Base-by-base conservation (phyloP, 139 green algal genomes). In the Chlamydomonas eustigma region DNA sequence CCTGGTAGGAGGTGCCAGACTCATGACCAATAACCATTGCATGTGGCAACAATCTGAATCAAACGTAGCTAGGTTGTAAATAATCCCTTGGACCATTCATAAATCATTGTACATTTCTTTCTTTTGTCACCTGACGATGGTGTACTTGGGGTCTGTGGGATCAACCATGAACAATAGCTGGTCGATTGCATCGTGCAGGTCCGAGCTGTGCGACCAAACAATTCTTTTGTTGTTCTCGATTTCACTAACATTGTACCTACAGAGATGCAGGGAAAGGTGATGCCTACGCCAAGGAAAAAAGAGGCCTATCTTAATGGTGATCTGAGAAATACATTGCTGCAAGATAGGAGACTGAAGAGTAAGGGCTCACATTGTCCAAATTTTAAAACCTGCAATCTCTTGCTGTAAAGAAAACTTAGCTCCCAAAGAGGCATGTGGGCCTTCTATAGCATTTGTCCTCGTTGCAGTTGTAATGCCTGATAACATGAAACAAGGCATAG, bases 151-250 rank as follows among this genome's bases (percentile, higher is more conserved):
- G 39, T 80, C 75, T 2, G 50, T 80, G 33, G 66, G 75, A 35
- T 80, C 65, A 4, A 35, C 50, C 75, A 80, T 80, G 65, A 80
- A 80, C 32, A 80, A 37, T n/a, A 74, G 32, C 66, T 80, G 75
- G 25, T 80, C 64, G 1, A 66, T 80, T 2, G 33, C 75, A 8
- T 39, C 39, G 64, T 79, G 64, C 31, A 79, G 38, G 3, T 79
- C 64, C 3, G 32, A 64, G 64, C 28, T 28, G 22, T 25, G 2
- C 5, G 52, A 72, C 25, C 52, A 78, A 1, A 78, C 73, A 30
- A 78, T 30, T 4, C 50, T 51, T 63, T 63, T 72, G 37, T 78
- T 39, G 30, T 28, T 30, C 52, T 73, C 51, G 58, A 78, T 34
- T 31, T 78, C 73, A 8, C 64, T 30, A 1, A 78, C 63, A 31